Conservation (phyloP, 192 early-diverging fungal genomes). For the Geranomyces variabilis region DNA sequence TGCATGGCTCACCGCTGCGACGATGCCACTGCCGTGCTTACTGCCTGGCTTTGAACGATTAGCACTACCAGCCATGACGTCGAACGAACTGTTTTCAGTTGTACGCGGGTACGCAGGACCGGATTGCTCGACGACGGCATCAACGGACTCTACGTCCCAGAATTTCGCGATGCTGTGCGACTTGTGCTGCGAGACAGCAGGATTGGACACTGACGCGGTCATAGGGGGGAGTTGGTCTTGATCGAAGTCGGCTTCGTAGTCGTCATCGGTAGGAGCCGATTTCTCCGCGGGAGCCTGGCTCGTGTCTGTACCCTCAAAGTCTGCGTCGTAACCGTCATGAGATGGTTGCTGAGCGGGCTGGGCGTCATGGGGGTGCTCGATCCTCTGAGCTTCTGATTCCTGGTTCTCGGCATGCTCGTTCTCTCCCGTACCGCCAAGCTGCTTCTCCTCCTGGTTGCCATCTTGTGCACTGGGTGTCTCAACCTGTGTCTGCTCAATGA, state of each 20-base stretch:
- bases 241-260: not conserved
- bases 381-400: not conserved
- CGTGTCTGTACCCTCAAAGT: conserved; percentile 6
- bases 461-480: conserved; percentile 1
- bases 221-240: not conserved
- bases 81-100: conserved; percentile 5
- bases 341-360: not conserved
- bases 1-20: not conserved
- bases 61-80: not conserved
- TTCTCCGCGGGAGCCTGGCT: not conserved
- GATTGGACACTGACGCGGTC: not conserved
- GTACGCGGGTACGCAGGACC: not conserved
- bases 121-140: conserved; percentile 4
- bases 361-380: not conserved
- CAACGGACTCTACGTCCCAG: not conserved
- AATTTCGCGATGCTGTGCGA: not conserved
- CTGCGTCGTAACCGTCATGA: conserved; percentile 1
- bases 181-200: not conserved
- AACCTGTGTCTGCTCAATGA: conserved; percentile 26
- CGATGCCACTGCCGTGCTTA: no score
- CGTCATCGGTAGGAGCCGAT: not conserved
- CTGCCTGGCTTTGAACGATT: no score
- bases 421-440: not conserved
- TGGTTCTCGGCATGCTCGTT: not conserved
- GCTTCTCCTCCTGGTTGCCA: not conserved